Percentiles rank a stretch among this genome's conserved stretches.
Conservation (phyloP, 441 rosid genomes). For the Macaranga tanarius region DNA sequence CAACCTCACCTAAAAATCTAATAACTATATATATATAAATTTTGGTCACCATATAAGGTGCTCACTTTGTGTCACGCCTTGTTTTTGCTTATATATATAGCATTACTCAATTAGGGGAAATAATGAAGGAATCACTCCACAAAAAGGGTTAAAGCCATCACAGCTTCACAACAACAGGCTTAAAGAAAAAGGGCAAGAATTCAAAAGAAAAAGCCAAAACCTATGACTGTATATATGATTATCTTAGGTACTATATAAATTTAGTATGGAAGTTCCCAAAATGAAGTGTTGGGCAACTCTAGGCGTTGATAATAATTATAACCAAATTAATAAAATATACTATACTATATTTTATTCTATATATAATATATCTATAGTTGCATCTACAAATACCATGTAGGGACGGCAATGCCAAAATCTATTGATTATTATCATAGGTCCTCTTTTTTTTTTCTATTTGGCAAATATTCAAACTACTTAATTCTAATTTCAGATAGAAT, state of each 20-base stretch:
- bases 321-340: constrained; percentile 10
- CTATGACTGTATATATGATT: not conserved
- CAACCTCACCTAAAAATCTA: too few species aligned
- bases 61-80: not conserved
- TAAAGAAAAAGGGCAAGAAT: constrained; percentile 11
- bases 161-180: constrained; percentile 8
- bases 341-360: too few species aligned
- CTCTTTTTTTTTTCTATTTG: too few species aligned
- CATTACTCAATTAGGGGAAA: constrained; percentile 45
- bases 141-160: constrained; percentile 11
- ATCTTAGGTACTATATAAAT: too few species aligned
- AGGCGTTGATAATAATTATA: not conserved
- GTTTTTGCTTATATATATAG: constrained; percentile 6
- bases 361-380: constrained; percentile 9
- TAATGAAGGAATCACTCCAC: constrained; percentile 25
- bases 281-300: not conserved
- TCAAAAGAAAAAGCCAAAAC: constrained; percentile 1
- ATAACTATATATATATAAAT: too few species aligned
- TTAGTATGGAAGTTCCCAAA: constrained; percentile 16
- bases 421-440: too few species aligned
- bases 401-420: constrained; percentile 25
- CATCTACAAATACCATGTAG: constrained; percentile 32
- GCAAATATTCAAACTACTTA: too few species aligned
- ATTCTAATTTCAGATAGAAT: too few species aligned
- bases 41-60: too few species aligned